Base-by-base conservation (phyloP, 768 basidiomycete genomes). In the Tylopilus vinaceipallidus region DNA sequence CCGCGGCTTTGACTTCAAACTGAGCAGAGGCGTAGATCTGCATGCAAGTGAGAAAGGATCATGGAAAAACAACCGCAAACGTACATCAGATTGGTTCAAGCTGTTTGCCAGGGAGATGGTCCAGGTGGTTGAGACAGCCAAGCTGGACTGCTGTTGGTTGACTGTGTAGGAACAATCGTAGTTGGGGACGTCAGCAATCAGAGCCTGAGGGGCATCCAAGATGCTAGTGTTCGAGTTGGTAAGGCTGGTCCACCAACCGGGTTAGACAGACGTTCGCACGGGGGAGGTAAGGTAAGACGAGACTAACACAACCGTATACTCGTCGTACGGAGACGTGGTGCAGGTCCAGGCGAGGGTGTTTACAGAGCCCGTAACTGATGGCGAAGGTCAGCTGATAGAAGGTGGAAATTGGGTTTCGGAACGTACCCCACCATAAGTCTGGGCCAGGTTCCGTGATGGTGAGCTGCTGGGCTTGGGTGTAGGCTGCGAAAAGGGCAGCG, bases 331-430 rank as follows among this genome's bases (percentile, higher is more conserved):
- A 11, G 74, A 65, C 26, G 71, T 60, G 3, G 73, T 37, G 68
- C 86, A 88, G 3, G 70, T 71, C 86, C 86, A 88, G 3, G 66
- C 57, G 36, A 88, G 58, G n/a, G 71, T 73, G 63, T 88, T 88
- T n/a, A 41, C 20, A 9, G 81, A 79, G 45, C 72, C 53, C 10
- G 79, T 74, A 48, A 88, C 86, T 87, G 57, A 5, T 41, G 24
- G 16, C 16, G 13, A 29, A 32, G 0, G 22, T 49, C 2, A 45
- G 45, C 38, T 23, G 32, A 23, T 20, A 34, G 27, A 9, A 44
- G 30, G 39, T 29, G 11, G 37, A 9, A 8, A 42, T 7, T 35
- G 27, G n/a, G 43, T 45, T 20, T 29, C 24, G 1, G 22, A 13
- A 75, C 80, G 42, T 51, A 86, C 84, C 78, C 84, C 84, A 86